Evolutionary conservation across 805 yeast species (phyloP), one percentile per base, ranked within the genome.

Genomic region (Suhomyces vadensis): DNA sequence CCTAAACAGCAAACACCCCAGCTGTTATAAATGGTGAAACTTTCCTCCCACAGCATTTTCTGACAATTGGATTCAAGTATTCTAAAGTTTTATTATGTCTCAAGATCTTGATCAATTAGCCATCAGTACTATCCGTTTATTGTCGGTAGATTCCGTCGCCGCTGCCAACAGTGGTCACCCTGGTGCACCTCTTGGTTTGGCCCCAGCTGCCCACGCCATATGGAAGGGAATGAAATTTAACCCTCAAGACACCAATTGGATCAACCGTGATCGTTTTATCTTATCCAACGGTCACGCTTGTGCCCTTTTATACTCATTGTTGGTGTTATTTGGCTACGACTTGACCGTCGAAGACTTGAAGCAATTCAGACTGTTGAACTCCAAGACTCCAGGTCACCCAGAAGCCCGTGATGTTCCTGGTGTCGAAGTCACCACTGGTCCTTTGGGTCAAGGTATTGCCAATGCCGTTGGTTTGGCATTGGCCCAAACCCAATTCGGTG

Each of bases 151-250:
- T 67, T 82, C 87, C 53, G 95, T 88, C 50, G 77, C 84, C 48
- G 78, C 82, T 71, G 92, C 97, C 60, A 86, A 92, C 73, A 85
- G 96, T 49, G 99, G 99, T 55, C 99, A 92, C 75, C 99, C 99
- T 44, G 99, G 99, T 75, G 98, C 99, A 42, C 98, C 98, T 60
- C 82, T 92, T 81, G 98, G 98, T 52, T 75, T 92, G 71, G 97
- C 99, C 13, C 96, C 97, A 37, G 84, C 91, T 49, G 96, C 97
- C 51, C 97, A 92, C 70, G 84, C 82, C 45, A 67, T 92, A 52
- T 88, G 85, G 82, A 78, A 82, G 67, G 80, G 80, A 63, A 77
- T 91, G 85, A 84, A 73, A 58, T 81, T 87, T 77, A 89, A 88
- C 81, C 95, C 98, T 59, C 79, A 83, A 73, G 84, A 87, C 79